Base-by-base conservation (phyloP, 2,329 filamentous ascomycete species). In the Zymoseptoria pseudotritici region DNA sequence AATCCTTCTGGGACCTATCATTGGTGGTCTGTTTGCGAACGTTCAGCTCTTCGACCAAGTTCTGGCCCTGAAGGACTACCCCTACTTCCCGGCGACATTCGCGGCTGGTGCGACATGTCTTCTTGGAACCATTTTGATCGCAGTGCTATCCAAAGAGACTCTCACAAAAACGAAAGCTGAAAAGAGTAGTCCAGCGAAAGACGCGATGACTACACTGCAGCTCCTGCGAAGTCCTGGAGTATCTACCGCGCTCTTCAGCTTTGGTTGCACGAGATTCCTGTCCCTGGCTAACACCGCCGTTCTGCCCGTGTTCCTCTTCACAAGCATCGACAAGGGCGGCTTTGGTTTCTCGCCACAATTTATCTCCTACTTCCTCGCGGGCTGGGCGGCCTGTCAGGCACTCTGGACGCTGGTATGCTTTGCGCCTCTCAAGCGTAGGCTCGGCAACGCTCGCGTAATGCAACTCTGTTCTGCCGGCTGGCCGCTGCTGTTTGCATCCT, bases 401-500 rank as follows among this genome's bases (percentile, higher is more conserved):
- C 58, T 82, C 5, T 92, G 89, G 88, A 80, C 90, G 1, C 77
- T 93, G 0, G 63, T 89, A 13, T 76, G 81, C 50, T 92, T 92
- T 69, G 88, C 10, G 91, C 88, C 26, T 29, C 26, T 29, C 26
- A 29, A 29, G 8, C 26, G 26, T 29, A 29, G 26, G 7, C 7
- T 29, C 5, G 85, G 84, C 26, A 82, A 80, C 46, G 4, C 17
- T 17, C 26, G 21, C 24, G 19, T 29, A 20, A 17, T 17, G 42
- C 26, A 24, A n/a, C 26, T 29, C 26, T 29, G 26, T 29, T 29
- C 26, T 29, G 26, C 26, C 26, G 26, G 26, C 26, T 29, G 26
- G 26, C 26, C 26, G 26, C 8, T 29, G 26, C 26, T 29, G 8
- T 29, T 29, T 29, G 26, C 26, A 29, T 29, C 26, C 7, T 29